Evolutionary conservation across 331 rosid genomes (phyloP), one percentile per base, ranked within the genome.

Genomic region (Telfairia occidentalis): DNA sequence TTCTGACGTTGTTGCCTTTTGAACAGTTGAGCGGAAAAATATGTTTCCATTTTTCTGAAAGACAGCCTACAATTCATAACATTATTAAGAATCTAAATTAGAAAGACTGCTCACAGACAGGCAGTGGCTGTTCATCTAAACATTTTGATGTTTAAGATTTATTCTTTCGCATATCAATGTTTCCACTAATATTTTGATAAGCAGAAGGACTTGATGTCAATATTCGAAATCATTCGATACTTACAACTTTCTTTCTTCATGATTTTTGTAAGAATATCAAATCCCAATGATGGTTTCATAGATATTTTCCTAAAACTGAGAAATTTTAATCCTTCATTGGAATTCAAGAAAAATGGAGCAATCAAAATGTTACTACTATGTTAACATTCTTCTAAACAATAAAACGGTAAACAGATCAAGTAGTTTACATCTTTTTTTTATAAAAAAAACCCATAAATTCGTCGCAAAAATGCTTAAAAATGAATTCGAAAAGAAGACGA

Each of bases 11-110:
- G 80, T 75, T 84, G 98, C 96, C 54, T 82, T 83, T 75, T 85
- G 88, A 75, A 85, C 50, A 18, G 89, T 77, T 32, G 93, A 89
- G 38, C 85, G 90, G 66, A 92, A 90, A 81, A 81, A 86, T 37
- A 92, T 13, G 87, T 86, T 89, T 12, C 88, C 93, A 70, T 89
- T 85, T 70, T 80, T 90, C 80, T 82, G 90, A 80, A 85, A 90
- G 35, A 92, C 92, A 61, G 82, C 76, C 97, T 92, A 77, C 64
- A 16, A 26, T 35, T 46, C 48, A 37, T 46, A 79, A 78, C 28
- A 12, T 75, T 23, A 60, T 32, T 18, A 49, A 34, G 9, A 21
- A 48, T 65, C 29, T 7, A 12, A 0, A 49, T 34, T 34, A 52
- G 43, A 23, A 23, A 7, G 24, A 38, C 6, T 35, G 23, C 45